Evolutionary conservation across 2,329 filamentous ascomycete genomes (phyloP).

Genomic region (Chalaropsis ovoidea): DNA sequence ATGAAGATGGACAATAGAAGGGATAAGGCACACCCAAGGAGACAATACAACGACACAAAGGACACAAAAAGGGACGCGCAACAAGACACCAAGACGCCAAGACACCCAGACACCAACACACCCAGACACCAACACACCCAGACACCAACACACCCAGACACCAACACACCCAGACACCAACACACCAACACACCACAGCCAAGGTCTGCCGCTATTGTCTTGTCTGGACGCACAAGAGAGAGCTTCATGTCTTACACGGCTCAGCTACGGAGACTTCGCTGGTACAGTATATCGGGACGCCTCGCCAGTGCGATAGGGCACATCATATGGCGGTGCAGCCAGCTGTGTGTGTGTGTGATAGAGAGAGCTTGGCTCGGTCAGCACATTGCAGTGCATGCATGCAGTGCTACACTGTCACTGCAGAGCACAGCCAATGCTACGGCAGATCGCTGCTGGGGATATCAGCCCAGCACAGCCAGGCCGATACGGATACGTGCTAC

Average conservation of each 20-base stretch:
- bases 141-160: no score
- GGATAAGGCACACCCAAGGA: background rate
- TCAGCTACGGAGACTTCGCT: conserved; percentile 2
- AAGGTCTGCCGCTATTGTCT: background rate
- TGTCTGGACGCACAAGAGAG: background rate
- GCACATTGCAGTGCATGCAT: conserved; percentile 1
- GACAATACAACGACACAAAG: no score
- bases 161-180: background rate
- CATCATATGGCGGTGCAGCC: background rate
- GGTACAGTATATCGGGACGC: background rate
- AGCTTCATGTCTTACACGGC: background rate
- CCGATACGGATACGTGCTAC: background rate
- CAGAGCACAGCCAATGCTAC: background rate
- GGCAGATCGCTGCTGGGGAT: background rate
- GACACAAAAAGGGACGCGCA: background rate
- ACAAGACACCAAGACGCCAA: background rate
- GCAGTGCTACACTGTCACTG: background rate
- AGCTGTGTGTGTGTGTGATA: background rate
- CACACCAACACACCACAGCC: background rate
- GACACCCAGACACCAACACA: background rate
- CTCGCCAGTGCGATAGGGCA: background rate
- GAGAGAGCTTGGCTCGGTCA: background rate
- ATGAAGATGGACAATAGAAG: background rate
- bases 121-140: background rate
- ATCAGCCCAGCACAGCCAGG: background rate